Conservation (phyloP, 345 rosid genomes). For the Gossypium mustelinum region DNA sequence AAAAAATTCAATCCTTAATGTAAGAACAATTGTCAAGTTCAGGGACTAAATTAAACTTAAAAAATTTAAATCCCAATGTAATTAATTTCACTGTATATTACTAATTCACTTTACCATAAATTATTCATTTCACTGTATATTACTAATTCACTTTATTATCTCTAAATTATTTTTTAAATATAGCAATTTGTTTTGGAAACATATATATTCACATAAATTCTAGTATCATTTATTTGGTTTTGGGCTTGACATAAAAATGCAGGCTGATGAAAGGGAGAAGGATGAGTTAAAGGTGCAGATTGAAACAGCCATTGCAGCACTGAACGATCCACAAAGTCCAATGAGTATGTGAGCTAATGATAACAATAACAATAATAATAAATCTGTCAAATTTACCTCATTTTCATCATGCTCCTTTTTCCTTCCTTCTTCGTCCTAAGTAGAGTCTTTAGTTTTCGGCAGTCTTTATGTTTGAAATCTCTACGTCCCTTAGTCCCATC, state of each 20-base stretch:
- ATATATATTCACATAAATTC: background rate
- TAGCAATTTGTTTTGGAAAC: too few relatives aligned
- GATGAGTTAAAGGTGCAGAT: slow-evolving; percentile 41
- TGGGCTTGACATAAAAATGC: slow-evolving; percentile 7
- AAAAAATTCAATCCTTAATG: too few relatives aligned
- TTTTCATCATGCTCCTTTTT: background rate
- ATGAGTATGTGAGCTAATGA: slow-evolving; percentile 34
- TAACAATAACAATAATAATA: background rate
- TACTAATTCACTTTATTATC: too few relatives aligned
- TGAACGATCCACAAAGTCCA: slow-evolving; percentile 54
- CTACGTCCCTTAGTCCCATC: too few relatives aligned
- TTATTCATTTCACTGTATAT: too few relatives aligned
- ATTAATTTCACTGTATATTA: too few relatives aligned
- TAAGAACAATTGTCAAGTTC: too few relatives aligned
- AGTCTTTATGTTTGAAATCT: background rate
- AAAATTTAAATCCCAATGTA: too few relatives aligned
- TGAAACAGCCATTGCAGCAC: slow-evolving; percentile 52
- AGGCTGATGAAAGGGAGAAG: slow-evolving; percentile 61
- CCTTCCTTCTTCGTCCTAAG: background rate
- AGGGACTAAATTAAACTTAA: too few relatives aligned
- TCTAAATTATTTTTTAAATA: too few relatives aligned
- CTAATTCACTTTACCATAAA: too few relatives aligned
- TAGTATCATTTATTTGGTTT: background rate
- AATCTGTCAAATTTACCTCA: background rate
- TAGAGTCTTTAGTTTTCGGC: background rate